These are phyloP conservation scores for Ophiosphaerella herpotricha DNA, from an alignment of 2,329 filamentous ascomycete species.

Conservation along the genomic window DNA sequence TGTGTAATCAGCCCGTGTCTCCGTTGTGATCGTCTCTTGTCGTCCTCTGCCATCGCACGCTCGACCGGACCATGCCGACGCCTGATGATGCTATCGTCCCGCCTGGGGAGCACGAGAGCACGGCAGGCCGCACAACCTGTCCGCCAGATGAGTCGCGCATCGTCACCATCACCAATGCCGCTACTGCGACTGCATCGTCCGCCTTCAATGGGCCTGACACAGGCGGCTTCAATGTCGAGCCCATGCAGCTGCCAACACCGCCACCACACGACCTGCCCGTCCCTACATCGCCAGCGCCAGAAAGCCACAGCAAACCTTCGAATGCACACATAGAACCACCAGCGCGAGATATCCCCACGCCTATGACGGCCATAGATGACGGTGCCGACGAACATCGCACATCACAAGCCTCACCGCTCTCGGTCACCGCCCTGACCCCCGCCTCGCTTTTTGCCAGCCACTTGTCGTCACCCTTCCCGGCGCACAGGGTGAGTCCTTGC, in stretches of 20 bases:
- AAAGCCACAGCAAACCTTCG: slow-evolving; percentile 36
- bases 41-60: slow-evolving; percentile 23
- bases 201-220: neutral
- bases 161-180: slow-evolving; percentile 22
- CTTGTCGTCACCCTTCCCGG: slow-evolving; percentile 40
- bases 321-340: slow-evolving; percentile 40
- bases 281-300: slow-evolving; percentile 18
- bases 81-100: slow-evolving; percentile 50
- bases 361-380: slow-evolving; percentile 44
- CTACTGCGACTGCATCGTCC: slow-evolving; percentile 35
- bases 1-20: slow-evolving; percentile 18
- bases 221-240: slow-evolving; percentile 19
- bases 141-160: slow-evolving; percentile 52
- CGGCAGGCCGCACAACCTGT: slow-evolving; percentile 54
- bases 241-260: slow-evolving; percentile 43
- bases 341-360: slow-evolving; percentile 44
- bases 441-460: slow-evolving; percentile 30
- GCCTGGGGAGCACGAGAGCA: slow-evolving; percentile 48
- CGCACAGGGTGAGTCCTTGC: slow-evolving; percentile 37
- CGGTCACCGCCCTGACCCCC: slow-evolving; percentile 26
- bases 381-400: slow-evolving; percentile 40
- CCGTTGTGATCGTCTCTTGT: slow-evolving; percentile 22
- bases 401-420: slow-evolving; percentile 40
- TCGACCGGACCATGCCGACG: slow-evolving; percentile 54
- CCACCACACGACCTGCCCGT: slow-evolving; percentile 36